Percentiles rank a stretch among this genome's conserved stretches.
Conservation (phyloP, 225 moss, liverwort and hornwort genomes). For the Lunularia cruciata region DNA sequence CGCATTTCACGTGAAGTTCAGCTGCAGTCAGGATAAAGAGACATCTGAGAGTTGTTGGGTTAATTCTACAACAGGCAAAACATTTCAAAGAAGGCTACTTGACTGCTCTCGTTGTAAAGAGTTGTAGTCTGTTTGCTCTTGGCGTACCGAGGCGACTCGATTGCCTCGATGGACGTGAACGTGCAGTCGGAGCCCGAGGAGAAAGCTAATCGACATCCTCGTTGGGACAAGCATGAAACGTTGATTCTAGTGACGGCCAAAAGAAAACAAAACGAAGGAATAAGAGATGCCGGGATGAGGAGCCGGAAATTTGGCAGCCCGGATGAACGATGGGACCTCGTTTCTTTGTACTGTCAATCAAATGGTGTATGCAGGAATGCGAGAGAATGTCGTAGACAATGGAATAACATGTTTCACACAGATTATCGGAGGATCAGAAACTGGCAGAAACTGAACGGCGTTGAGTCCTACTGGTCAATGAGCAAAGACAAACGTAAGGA, state of each 20-base stretch:
- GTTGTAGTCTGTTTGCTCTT: not conserved
- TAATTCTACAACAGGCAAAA: no score
- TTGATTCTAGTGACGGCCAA: constrained; percentile 5
- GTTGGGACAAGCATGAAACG: constrained; percentile 14
- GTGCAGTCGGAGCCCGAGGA: not conserved
- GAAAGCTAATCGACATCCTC: constrained; percentile 4
- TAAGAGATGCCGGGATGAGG: constrained; percentile 2
- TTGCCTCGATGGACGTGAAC: not conserved
- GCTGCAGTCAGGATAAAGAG: not conserved
- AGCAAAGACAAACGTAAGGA: constrained; percentile 16
- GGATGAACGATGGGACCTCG: not conserved
- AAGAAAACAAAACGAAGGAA: not conserved
- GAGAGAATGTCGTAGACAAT: not conserved
- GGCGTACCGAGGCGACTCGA: not conserved
- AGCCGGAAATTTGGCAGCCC: constrained; percentile 14
- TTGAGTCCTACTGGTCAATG: constrained; percentile 2
- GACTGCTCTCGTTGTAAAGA: not conserved
- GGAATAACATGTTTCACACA: constrained; percentile 1
- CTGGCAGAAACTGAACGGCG: not conserved
- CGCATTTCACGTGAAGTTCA: not conserved
- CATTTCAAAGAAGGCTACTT: not conserved
- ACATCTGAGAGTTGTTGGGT: no score
- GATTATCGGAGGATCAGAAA: not conserved
- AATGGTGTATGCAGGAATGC: not conserved
- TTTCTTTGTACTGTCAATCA: not conserved